Evolutionary conservation across 106 monocot genomes (phyloP), one percentile per base, ranked within the genome.

Genomic region (Alisma plantagoaquatica): DNA sequence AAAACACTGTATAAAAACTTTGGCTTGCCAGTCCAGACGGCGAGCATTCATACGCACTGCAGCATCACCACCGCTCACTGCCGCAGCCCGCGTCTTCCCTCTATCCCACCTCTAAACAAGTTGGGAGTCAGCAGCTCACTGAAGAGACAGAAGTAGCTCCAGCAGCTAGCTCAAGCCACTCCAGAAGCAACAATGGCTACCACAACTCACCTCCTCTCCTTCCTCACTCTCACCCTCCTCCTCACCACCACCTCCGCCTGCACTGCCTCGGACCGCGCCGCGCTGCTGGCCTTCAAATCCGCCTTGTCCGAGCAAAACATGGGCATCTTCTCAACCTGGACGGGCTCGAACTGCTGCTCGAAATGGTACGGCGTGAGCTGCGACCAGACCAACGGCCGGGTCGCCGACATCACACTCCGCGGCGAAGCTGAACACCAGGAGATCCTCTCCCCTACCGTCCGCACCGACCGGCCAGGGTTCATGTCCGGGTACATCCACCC

Each of bases 351-450:
- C 60, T 60, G 60, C 46, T 60, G 60, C 79, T 23, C 58, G 32
- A 17, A 30, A 38, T 86, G 90, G 90, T 81, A 77, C 66, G 84
- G 84, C 58, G 80, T 91, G 32, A 62, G 60, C 54, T 91, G 91
- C 51, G 42, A 64, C 32, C 61, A 47, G 7, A 16, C 32, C 49
- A 21, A 7, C 32, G 48, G 49, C 33, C 47, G 49, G 0, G 61
- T 62, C 30, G 17, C 22, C 31, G 61, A 62, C 49, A 33, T 62
- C 23, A 49, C 29, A 19, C 61, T 62, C 31, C 61, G 61, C 0
- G 47, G 31, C 61, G 61, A 62, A 1, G 16, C 61, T 6, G 61
- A 62, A 3, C 47, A 49, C 49, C 61, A 47, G 8, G 32, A 50
- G 4, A 20, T 29, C 41, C 16, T 22, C 38, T 10, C 23, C 50